These are phyloP conservation scores for Eucalyptus microcorys DNA, from an alignment of 345 rosid species.

Conservation along the genomic window DNA sequence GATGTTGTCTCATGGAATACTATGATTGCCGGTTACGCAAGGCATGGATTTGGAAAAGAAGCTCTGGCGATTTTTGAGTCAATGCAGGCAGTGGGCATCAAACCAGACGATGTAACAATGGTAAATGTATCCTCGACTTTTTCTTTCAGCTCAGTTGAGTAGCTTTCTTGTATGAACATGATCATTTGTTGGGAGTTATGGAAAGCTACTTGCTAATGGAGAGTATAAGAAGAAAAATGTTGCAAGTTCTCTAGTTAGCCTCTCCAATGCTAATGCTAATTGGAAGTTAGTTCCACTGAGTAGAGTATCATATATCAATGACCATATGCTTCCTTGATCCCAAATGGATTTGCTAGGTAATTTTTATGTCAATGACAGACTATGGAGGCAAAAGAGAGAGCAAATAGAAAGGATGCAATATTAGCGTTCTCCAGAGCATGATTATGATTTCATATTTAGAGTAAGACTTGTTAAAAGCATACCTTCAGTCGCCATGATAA, in stretches of 20 bases:
- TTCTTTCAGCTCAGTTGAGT: background rate
- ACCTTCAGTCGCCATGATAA: background rate
- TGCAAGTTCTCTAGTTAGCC: background rate
- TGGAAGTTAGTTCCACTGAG: background rate
- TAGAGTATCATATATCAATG: background rate
- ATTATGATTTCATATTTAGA: background rate
- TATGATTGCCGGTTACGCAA: slow-evolving; percentile 17
- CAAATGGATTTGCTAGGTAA: background rate
- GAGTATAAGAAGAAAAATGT: background rate
- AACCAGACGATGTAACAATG: slow-evolving; percentile 13
- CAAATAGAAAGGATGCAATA: background rate
- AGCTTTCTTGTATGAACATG: background rate
- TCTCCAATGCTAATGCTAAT: background rate
- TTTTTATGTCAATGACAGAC: background rate
- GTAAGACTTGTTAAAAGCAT: background rate
- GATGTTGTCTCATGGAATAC: slow-evolving; percentile 18
- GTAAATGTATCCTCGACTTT: background rate
- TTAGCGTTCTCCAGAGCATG: background rate
- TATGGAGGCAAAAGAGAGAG: background rate
- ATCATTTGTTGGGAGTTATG: background rate
- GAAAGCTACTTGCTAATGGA: background rate
- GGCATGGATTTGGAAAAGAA: slow-evolving; percentile 12
- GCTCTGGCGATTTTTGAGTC: slow-evolving; percentile 3
- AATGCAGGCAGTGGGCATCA: slow-evolving; percentile 6
- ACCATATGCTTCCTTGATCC: background rate